Percentiles rank a stretch among this genome's conserved stretches.
Conservation (phyloP, 306 rosid species). For the Datisca glomerata region DNA sequence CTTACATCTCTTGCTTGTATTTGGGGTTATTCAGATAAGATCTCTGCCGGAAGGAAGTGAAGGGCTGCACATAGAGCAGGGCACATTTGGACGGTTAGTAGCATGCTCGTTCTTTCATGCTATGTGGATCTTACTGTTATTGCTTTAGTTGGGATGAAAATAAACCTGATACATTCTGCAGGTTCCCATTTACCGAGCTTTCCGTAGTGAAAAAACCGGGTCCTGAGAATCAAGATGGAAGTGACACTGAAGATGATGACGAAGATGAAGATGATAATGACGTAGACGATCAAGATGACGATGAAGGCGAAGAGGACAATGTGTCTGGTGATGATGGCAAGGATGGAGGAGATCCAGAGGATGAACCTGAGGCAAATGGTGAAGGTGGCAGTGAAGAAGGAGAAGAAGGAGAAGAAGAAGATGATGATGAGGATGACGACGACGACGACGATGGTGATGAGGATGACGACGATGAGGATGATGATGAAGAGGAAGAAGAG, state of each 20-base stretch:
- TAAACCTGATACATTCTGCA: conserved; percentile 11
- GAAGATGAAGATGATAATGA: conserved; percentile 24
- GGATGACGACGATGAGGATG: neutral
- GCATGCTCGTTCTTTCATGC: neutral
- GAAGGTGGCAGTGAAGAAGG: conserved; percentile 37
- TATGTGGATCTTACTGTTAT: neutral
- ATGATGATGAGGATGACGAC: neutral
- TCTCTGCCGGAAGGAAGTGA: neutral
- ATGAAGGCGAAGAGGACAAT: conserved; percentile 29
- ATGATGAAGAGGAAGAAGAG: conserved; percentile 17
- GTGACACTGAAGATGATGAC: conserved; percentile 43
- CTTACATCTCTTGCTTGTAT: neutral
- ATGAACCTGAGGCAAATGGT: conserved; percentile 44
- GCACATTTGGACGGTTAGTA: conserved; percentile 12
- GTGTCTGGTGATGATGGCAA: conserved; percentile 39
- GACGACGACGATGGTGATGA: neutral
- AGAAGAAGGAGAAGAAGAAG: conserved; percentile 19
- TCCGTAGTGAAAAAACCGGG: conserved; percentile 16
- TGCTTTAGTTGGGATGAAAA: neutral
- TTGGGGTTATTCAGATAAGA: conserved; percentile 17
- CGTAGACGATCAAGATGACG: conserved; percentile 28
- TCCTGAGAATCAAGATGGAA: conserved; percentile 33
- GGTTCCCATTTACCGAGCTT: conserved; percentile 36
- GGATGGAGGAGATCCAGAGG: conserved; percentile 35
- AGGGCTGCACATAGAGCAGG: conserved; percentile 11